A percentile compares a stretch with the other conserved stretches of the same genome.
phyloP scores from a whole-genome alignment of 164 flowering plant species.

The Magnolia sinica region DNA sequence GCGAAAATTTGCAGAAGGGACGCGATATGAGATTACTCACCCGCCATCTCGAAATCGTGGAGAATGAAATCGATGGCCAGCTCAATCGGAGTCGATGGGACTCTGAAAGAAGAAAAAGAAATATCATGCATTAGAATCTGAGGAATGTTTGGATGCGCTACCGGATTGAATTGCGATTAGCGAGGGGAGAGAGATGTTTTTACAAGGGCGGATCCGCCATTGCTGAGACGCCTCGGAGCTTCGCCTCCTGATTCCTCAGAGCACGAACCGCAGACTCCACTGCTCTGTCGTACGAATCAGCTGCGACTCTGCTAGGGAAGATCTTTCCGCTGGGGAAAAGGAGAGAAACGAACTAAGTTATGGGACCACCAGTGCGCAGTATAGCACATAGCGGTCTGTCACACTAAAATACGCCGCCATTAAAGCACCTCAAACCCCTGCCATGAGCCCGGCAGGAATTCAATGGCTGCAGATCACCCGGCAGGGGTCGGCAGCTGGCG shows the following conservation, averaged over 20 bases:
- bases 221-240: constrained; percentile 16
- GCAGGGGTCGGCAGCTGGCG: not conserved
- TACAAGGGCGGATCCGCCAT: constrained; percentile 38
- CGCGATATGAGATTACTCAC: constrained; percentile 27
- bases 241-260: constrained; percentile 42
- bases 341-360: not conserved
- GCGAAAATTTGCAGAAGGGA: not conserved
- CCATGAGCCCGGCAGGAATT: not conserved
- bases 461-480: not conserved
- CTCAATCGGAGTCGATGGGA: constrained; percentile 80
- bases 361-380: not conserved
- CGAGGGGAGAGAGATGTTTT: not conserved
- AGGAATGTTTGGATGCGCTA: not conserved
- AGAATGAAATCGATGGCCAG: constrained; percentile 94
- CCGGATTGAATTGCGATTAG: not conserved
- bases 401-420: not conserved
- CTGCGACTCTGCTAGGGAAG: constrained; percentile 75
- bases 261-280: constrained; percentile 73
- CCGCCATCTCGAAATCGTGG: constrained; percentile 97
- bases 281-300: constrained; percentile 78
- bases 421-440: no score
- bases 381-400: not conserved
- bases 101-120: constrained; percentile 24
- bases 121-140: not conserved
- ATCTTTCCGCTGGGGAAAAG: constrained; percentile 60